Base-by-base conservation (phyloP, 768 basidiomycete species). In the Psilocybe cubensis region DNA sequence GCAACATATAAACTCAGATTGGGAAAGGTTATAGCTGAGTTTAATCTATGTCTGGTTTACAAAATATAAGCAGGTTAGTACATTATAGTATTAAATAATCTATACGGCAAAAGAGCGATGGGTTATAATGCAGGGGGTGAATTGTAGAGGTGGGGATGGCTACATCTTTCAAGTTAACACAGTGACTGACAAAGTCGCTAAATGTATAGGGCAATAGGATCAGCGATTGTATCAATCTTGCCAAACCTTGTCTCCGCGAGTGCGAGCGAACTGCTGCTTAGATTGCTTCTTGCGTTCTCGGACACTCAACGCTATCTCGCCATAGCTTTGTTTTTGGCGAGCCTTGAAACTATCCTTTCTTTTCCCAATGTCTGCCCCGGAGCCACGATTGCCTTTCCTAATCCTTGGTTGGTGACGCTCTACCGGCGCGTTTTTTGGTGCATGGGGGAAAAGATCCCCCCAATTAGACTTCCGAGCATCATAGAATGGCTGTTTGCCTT, bases 381-480 rank as follows among this genome's bases (percentile, higher is more conserved):
- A 73, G 3, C 66, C 61, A 2, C 67, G 59, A 17, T 66, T 66
- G 12, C 58, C 68, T 53, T 68, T 41, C 70, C 68, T 47, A 63
- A 57, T 59, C 65, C 70, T 55, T 65, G 68, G 42, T 63, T 82
- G 78, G 65, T 78, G 74, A 3, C 89, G 85, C 60, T 87, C 83
- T 54, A 91, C 84, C 0, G 90, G 86, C 5, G 78, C 67, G 67
- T 91, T 92, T 72, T 94, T 95, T 4, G 94, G 85, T 17, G 78
- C 73, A 67, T 98, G 96, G 20, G 97, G 97, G 73, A 98, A 98
- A 21, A 93, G 78, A 69, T 98, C 97, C 18, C 97, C 97, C 96
- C 96, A 98, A 9, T 72, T 74, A 0, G 92, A 87, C 74, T 98
- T 98, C 31, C 96, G 87, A 2, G 96, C 95, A 70, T 98, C 97